Evolutionary conservation across 345 rosid genomes (phyloP).

Genomic region (Murraya paniculata): DNA sequence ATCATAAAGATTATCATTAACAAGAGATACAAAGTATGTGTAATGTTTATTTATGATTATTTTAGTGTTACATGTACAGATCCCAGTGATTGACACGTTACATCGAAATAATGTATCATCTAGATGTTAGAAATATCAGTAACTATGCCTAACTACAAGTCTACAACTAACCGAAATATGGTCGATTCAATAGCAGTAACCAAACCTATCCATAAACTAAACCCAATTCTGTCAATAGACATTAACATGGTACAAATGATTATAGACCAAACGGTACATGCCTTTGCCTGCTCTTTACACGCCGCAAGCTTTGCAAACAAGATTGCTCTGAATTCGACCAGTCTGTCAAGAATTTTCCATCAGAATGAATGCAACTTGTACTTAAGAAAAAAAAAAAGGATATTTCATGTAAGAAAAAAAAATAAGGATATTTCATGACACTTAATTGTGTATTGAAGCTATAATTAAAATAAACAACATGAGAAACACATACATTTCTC

Average conservation of each 20-base stretch:
- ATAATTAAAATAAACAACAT: neutral
- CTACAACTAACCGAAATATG: constrained; percentile 2
- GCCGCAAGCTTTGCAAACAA: neutral
- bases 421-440: neutral
- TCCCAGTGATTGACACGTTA: neutral
- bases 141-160: constrained; percentile 6
- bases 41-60: constrained; percentile 1
- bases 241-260: constrained; percentile 1
- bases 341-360: constrained; percentile 10
- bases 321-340: neutral
- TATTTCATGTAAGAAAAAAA: neutral
- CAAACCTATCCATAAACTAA: constrained; percentile 14
- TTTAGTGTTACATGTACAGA: constrained; percentile 11
- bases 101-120: constrained; percentile 4
- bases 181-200: neutral
- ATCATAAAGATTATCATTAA: neutral
- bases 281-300: neutral
- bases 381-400: neutral
- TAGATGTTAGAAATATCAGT: neutral
- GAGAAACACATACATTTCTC: neutral
- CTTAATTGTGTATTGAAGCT: neutral
- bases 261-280: constrained; percentile 1
- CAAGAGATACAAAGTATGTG: neutral
- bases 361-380: neutral
- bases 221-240: neutral